Evolutionary conservation across 179 eudicot species (phyloP).

Genomic region (Silene vulgaris): DNA sequence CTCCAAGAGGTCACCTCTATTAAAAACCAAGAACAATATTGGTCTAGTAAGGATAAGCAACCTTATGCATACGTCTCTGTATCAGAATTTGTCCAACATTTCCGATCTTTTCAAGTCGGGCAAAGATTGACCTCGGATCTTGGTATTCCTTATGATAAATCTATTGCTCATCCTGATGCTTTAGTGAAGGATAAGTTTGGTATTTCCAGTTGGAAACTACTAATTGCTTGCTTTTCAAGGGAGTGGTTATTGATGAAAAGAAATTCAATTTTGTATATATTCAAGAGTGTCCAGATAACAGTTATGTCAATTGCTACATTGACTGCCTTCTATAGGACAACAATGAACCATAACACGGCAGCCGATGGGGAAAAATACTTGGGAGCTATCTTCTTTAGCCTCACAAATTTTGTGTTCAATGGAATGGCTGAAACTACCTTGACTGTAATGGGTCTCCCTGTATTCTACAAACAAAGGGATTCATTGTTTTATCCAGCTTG

Average conservation of each 20-base stretch:
- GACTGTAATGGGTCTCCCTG: conserved; percentile 60
- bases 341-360: conserved; percentile 44
- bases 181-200: conserved; percentile 62
- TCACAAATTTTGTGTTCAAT: conserved; percentile 67
- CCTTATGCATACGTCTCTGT: conserved; percentile 56
- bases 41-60: conserved; percentile 44
- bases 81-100: conserved; percentile 45
- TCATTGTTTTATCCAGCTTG: conserved; percentile 66
- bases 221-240: conserved; percentile 65
- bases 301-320: conserved; percentile 54
- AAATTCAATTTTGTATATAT: conserved; percentile 57
- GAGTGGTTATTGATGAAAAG: conserved; percentile 84
- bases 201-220: conserved; percentile 49
- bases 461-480: conserved; percentile 76
- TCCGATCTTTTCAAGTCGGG: conserved; percentile 50
- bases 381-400: conserved; percentile 75
- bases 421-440: conserved; percentile 71
- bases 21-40: conserved; percentile 77
- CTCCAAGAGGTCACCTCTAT: conserved; percentile 76
- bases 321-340: conserved; percentile 60
- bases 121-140: conserved; percentile 40
- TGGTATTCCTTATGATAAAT: conserved; percentile 52
- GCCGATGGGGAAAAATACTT: conserved; percentile 57
- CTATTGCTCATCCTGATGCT: conserved; percentile 55
- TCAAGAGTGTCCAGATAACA: conserved; percentile 67